Base-by-base conservation (phyloP, 2,329 filamentous ascomycete genomes). In the Hortaea sp. region DNA sequence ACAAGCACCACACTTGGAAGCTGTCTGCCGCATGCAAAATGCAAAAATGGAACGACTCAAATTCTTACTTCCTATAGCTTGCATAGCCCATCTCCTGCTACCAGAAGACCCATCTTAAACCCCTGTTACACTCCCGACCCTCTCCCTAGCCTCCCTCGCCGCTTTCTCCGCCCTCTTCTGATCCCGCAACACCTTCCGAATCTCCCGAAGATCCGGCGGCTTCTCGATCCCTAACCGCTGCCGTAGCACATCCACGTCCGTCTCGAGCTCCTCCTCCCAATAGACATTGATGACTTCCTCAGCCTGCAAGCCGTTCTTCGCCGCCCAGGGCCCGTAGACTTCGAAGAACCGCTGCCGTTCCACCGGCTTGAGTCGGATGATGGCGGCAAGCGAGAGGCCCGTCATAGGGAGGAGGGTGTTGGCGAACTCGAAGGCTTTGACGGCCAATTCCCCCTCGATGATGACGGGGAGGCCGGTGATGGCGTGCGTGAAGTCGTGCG, bases 321-420 rank as follows among this genome's bases (percentile, higher is more conserved):
- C 67, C 32, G 92, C 92, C 92, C 92, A 98, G 1, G 92, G 92
- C 44, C 90, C 70, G 66, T 95, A 94, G 1, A 80, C 81, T 5
- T 69, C 66, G 60, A 77, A 84, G 60, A 97, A 92, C 47, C 83
- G 69, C 57, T 74, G 67, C 63, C 78, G 71, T 58, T 85, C 81
- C 10, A 71, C 73, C 29, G 73, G 72, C 63, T 84, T 85, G 60
- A 86, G 63, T 32, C 77, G 73, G 32, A 80, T 65, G 9, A 79
- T 72, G 2, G 89, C 88, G 48, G 89, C 79, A 44, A 94, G 74
- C 61, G 84, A 88, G 53, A 98, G 66, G 0, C 86, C 92, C 6
- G 92, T 94, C 92, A 98, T 98, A 0, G 92, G 92, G 45, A 98
- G 70, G 31, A 94, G 69, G 1, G 89, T 97, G 63, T 97, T 98